Base-by-base conservation (phyloP, 1,284 basidiomycete species). In the Coriolopsis trogii region DNA sequence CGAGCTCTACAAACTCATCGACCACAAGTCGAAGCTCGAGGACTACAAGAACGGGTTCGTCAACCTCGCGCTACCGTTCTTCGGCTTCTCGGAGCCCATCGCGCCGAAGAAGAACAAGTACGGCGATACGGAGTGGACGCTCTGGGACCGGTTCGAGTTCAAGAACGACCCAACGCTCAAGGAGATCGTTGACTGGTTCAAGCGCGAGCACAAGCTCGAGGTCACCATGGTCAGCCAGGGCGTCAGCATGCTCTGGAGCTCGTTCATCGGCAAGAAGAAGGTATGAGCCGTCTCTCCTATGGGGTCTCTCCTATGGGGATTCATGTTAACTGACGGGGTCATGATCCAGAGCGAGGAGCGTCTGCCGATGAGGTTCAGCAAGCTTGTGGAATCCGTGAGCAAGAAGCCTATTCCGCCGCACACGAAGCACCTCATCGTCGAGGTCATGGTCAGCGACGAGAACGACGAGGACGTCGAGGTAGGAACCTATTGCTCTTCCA, bases 11-110 rank as follows among this genome's bases (percentile, higher is more conserved):
- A 98, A 98, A 93, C 80, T 99, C 69, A 95, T 99, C 62, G 97
- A 98, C 70, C 89, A 89, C 57, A 98, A 98, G 82, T 84, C 78
- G 66, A 90, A 92, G 66, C 78, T 98, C 10, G 97, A 99, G 63
- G 83, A 91, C 49, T 99, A 94, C 82, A 98, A 98, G 81, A 99
- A 99, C 65, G 94, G 94, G 36, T 99, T 99, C 71, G 85, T 99
- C 65, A 99, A 99, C 73, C 81, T 99, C 42, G 97, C 97, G 5
- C 74, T 99, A 51, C 97, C 97, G 3, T 99, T 99, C 87, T 98
- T 99, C 67, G 97, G 95, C 21, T 99, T 99, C 80, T 98, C 95
- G 2, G 97, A 99, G 67, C 97, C 97, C 18, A 94, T 99, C 59
- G 89, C 87, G 3, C 94, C 96, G n/a, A 67, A 82, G 58, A 97